Evolutionary conservation across 2,329 filamentous ascomycete genomes (phyloP).

Genomic region (Aspergillus eucalypticola): DNA sequence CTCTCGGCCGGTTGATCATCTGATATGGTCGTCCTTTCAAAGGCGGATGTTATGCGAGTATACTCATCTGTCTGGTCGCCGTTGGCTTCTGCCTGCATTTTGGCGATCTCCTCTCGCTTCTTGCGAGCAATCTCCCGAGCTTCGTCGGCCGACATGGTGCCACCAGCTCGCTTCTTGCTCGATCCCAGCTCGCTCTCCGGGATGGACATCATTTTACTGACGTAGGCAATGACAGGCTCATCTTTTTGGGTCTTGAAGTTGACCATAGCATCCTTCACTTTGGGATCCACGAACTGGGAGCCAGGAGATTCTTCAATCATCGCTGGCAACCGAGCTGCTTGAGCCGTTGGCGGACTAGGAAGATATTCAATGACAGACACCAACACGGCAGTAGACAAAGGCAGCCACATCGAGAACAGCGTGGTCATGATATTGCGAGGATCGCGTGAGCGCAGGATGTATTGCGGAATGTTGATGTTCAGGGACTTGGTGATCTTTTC

Average conservation of each 20-base stretch:
- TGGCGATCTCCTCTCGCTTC: conserved; percentile 86
- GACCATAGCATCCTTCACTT: conserved; percentile 77
- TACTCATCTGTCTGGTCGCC: conserved; percentile 50
- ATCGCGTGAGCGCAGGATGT: conserved; percentile 81
- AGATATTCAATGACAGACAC: conserved; percentile 93
- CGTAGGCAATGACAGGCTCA: conserved; percentile 85
- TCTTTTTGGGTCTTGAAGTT: conserved; percentile 70
- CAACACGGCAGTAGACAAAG: conserved; percentile 84
- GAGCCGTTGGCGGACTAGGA: conserved; percentile 78
- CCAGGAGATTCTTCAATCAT: conserved; percentile 81
- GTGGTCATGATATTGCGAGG: conserved; percentile 79
- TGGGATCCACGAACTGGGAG: conserved; percentile 65
- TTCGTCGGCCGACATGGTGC: conserved; percentile 78
- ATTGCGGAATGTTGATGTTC: conserved; percentile 77
- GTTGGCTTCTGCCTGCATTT: conserved; percentile 64
- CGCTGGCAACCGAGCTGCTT: conserved; percentile 75
- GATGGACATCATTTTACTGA: conserved; percentile 97
- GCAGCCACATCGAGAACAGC: conserved; percentile 86
- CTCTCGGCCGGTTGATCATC: conserved; percentile 52
- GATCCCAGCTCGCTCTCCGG: conserved; percentile 88
- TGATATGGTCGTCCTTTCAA: conserved; percentile 61
- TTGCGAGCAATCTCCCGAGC: conserved; percentile 82
- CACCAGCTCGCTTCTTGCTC: conserved; percentile 71
- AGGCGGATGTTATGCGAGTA: conserved; percentile 59
- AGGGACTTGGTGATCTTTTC: conserved; percentile 96